Percentiles rank a stretch among this genome's conserved stretches.
phyloP scores from a whole-genome alignment of 306 rosid genomes.

The Corylus avellana region DNA sequence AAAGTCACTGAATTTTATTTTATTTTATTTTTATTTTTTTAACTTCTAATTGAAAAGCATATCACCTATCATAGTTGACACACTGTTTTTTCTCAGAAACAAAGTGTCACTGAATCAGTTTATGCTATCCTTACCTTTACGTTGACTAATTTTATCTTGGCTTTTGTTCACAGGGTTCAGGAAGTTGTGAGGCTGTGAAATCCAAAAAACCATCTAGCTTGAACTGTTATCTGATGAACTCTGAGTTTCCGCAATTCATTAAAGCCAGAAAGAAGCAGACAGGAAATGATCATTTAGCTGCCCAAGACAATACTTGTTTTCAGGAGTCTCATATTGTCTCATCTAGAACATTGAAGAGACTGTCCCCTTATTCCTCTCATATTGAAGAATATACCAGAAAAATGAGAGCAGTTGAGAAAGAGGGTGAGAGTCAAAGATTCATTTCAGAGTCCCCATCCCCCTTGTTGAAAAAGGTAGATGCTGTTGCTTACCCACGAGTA shows the following conservation, averaged over 20 bases:
- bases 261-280: constrained; percentile 20
- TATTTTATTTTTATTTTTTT: not conserved
- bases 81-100: not conserved
- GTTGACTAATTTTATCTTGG: constrained; percentile 21
- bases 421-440: constrained; percentile 33
- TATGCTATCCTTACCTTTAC: constrained; percentile 21
- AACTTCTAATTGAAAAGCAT: not conserved
- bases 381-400: constrained; percentile 51
- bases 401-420: constrained; percentile 47
- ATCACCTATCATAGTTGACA: not conserved
- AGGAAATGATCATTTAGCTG: constrained; percentile 32
- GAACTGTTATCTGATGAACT: constrained; percentile 26
- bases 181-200: constrained; percentile 29
- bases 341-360: constrained; percentile 57
- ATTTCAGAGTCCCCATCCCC: constrained; percentile 27
- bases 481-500: constrained; percentile 62
- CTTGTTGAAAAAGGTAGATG: constrained; percentile 69
- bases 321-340: constrained; percentile 44
- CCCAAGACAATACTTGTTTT: constrained; percentile 32
- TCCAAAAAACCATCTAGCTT: constrained; percentile 25
- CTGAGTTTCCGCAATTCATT: constrained; percentile 30
- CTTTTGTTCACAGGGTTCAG: constrained; percentile 37
- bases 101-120: constrained; percentile 10
- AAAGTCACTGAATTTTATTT: not conserved
- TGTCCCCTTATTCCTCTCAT: constrained; percentile 36